A percentile compares a stretch with the other conserved stretches of the same genome.
phyloP scores from a whole-genome alignment of 768 basidiomycete genomes.

The Podaxis sp. region DNA sequence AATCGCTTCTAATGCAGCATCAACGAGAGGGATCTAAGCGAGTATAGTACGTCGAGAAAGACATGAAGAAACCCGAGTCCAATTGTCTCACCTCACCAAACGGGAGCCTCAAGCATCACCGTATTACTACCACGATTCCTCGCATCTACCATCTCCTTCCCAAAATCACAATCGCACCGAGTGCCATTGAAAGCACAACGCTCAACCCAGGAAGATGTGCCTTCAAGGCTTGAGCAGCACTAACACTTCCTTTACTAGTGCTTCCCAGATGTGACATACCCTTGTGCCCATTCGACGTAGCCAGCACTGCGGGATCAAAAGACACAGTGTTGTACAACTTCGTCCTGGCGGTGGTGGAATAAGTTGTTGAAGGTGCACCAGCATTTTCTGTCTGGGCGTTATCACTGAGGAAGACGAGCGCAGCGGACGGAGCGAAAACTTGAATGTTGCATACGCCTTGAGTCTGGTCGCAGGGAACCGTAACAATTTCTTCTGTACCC shows the following conservation, averaged over 20 bases:
- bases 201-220: slow-evolving; percentile 5
- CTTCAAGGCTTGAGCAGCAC: slow-evolving; percentile 12
- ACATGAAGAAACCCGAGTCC: background rate
- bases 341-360: slow-evolving; percentile 52
- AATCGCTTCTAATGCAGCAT: background rate
- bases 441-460: slow-evolving; percentile 53
- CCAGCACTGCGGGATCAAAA: slow-evolving; percentile 52
- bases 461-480: slow-evolving; percentile 53
- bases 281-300: slow-evolving; percentile 61
- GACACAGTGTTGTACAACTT: slow-evolving; percentile 51
- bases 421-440: slow-evolving; percentile 69
- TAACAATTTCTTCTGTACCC: slow-evolving; percentile 50
- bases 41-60: background rate
- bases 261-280: slow-evolving; percentile 33
- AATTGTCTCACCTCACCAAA: background rate
- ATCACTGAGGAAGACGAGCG: slow-evolving; percentile 65
- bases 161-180: background rate
- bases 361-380: slow-evolving; percentile 39
- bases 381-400: slow-evolving; percentile 34
- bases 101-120: background rate
- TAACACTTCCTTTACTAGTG: slow-evolving; percentile 37
- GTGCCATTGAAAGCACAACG: background rate
- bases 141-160: slow-evolving; percentile 5
- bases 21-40: background rate
- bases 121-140: background rate